phyloP scores from a whole-genome alignment of 106 monocot species.

The Posidonia australis region DNA sequence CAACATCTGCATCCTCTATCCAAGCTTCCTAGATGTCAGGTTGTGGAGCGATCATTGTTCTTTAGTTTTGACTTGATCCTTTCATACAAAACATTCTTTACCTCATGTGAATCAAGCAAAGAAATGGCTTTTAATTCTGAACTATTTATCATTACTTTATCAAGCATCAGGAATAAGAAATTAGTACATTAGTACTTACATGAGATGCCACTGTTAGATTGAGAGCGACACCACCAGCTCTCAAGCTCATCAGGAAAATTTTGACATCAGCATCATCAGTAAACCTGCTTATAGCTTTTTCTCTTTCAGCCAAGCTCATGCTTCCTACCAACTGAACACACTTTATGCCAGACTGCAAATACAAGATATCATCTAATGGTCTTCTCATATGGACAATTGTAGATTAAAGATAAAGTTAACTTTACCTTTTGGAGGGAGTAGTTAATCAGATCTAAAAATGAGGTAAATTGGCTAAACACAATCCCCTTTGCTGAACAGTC shows the following conservation, averaged over 20 bases:
- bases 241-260: slow-evolving; percentile 88
- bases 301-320: slow-evolving; percentile 72
- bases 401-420: neutral
- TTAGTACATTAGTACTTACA: slow-evolving; percentile 23
- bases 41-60: no score
- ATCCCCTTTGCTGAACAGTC: slow-evolving; percentile 91
- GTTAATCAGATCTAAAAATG: slow-evolving; percentile 75
- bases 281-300: slow-evolving; percentile 65
- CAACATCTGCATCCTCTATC: no score
- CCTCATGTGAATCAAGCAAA: no score
- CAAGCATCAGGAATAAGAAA: no score
- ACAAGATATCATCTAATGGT: slow-evolving; percentile 14
- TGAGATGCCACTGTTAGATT: slow-evolving; percentile 84
- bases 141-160: no score
- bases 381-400: neutral
- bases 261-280: slow-evolving; percentile 52
- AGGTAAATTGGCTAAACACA: slow-evolving; percentile 88
- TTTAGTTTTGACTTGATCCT: no score
- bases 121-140: no score
- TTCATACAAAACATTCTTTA: no score
- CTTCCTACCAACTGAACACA: slow-evolving; percentile 78
- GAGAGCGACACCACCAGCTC: slow-evolving; percentile 91
- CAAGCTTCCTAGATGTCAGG: no score
- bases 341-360: slow-evolving; percentile 60
- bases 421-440: slow-evolving; percentile 62